phyloP scores from a whole-genome alignment of 2,329 filamentous ascomycete genomes.

The Celoporthe dispersa region DNA sequence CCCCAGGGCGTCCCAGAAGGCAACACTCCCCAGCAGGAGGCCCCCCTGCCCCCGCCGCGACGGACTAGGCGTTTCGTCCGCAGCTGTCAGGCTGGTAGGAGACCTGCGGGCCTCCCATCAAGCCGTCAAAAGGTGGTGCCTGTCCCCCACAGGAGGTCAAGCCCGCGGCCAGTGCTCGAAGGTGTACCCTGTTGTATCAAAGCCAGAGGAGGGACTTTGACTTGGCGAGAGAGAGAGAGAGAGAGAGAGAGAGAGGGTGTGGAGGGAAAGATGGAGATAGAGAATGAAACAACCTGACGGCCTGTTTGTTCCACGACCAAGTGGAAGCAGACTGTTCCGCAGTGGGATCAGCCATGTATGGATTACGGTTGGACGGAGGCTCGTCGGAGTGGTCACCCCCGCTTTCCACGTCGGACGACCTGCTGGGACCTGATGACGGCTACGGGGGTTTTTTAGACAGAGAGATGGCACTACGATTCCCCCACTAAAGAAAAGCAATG shows the following conservation, averaged over 20 bases:
- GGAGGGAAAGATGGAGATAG: background rate
- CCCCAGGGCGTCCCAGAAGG: constrained; percentile 38
- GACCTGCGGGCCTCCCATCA: background rate
- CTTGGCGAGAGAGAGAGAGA: background rate
- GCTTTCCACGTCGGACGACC: background rate
- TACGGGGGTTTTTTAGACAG: constrained; percentile 17
- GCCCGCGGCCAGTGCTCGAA: background rate
- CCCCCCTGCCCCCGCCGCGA: constrained; percentile 9
- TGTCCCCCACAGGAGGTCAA: background rate
- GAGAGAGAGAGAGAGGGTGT: too few species aligned
- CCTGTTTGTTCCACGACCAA: background rate
- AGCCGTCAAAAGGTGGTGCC: background rate
- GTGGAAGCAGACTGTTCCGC: background rate
- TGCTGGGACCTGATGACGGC: constrained; percentile 4
- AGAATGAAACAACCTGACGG: background rate
- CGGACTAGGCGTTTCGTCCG: constrained; percentile 18
- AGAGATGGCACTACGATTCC: constrained; percentile 25
- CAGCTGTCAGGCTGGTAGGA: background rate
- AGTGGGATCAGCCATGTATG: background rate
- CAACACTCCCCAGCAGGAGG: constrained; percentile 8
- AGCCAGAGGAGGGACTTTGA: background rate
- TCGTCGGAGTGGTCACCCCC: background rate
- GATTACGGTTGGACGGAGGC: background rate
- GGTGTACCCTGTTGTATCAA: background rate
- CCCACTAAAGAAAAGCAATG: constrained; percentile 14